Conservation (phyloP, 2,329 filamentous ascomycete genomes). For the Capronia coronata region DNA sequence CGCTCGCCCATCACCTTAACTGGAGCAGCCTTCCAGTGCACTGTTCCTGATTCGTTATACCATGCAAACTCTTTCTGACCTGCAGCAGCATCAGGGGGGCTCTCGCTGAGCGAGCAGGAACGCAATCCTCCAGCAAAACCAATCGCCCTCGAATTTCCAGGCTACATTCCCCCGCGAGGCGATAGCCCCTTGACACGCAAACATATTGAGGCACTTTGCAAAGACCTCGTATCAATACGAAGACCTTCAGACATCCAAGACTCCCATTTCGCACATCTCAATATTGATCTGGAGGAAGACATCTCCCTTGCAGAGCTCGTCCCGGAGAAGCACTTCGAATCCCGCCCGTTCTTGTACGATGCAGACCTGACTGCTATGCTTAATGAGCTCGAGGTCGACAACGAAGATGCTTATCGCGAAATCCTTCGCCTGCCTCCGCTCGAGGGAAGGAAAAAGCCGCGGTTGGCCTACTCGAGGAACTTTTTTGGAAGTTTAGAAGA, state of each 20-base stretch:
- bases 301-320: constrained; percentile 36
- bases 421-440: constrained; percentile 44
- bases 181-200: constrained; percentile 33
- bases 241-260: constrained; percentile 38
- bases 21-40: background rate
- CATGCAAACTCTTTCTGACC: background rate
- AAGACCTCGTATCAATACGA: constrained; percentile 40
- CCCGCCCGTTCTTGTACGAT: constrained; percentile 35
- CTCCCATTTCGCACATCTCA: constrained; percentile 38
- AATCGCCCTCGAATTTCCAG: constrained; percentile 49
- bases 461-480: constrained; percentile 51
- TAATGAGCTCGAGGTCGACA: constrained; percentile 48
- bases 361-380: constrained; percentile 29
- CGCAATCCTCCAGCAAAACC: constrained; percentile 46
- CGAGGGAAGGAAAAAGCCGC: constrained; percentile 42
- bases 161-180: constrained; percentile 38
- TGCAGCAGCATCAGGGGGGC: constrained; percentile 12
- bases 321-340: constrained; percentile 31
- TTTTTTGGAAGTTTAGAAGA: constrained; percentile 56
- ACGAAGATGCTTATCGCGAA: constrained; percentile 53
- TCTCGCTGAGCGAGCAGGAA: constrained; percentile 33
- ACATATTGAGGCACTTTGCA: constrained; percentile 37
- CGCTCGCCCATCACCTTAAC: background rate
- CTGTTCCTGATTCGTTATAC: background rate
- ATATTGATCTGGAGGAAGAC: constrained; percentile 36